Percentiles rank a stretch among this genome's conserved stretches.
phyloP scores from a whole-genome alignment of 371 early-diverging fungal genomes.

The Mortierella sp. region DNA sequence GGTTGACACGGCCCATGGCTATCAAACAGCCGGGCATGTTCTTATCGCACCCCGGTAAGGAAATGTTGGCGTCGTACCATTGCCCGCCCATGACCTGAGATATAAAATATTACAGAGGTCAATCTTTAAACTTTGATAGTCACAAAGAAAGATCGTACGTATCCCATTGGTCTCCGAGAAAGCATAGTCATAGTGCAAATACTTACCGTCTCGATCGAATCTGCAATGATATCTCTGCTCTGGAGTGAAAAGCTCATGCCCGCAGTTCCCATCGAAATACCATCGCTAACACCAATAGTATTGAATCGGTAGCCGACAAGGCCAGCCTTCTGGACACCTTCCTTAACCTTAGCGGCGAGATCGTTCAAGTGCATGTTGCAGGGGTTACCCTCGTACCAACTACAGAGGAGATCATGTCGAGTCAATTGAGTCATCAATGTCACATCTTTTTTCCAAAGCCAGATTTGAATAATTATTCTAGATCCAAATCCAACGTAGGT shows the following conservation, averaged over 20 bases:
- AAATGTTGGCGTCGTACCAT: conserved; percentile 97
- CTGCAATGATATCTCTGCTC: conserved; percentile 97
- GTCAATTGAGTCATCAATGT: background rate
- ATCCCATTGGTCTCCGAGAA: conserved; percentile 4
- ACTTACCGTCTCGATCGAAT: conserved; percentile 95
- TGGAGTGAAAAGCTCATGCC: conserved; percentile 98
- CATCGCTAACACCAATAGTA: conserved; percentile 97
- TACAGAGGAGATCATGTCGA: conserved; percentile 28
- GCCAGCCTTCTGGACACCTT: conserved; percentile 89
- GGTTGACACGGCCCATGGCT: conserved; percentile 95
- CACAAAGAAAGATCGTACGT: conserved; percentile 2
- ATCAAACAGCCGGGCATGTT: conserved; percentile 98
- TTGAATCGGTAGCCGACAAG: conserved; percentile 96
- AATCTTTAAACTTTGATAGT: background rate
- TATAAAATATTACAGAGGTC: background rate
- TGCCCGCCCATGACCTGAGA: conserved; percentile 89
- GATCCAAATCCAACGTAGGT: background rate
- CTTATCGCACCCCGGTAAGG: conserved; percentile 96
- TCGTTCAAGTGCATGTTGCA: conserved; percentile 99
- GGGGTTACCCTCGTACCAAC: conserved; percentile 98
- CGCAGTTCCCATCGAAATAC: conserved; percentile 95
- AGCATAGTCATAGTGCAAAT: background rate
- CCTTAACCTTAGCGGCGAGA: conserved; percentile 89
- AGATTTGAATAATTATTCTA: background rate
- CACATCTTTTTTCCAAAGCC: background rate